These are phyloP conservation scores for Suhomyces tanzawaensis DNA, from an alignment of 805 yeast genomes.

Conservation along the genomic window DNA sequence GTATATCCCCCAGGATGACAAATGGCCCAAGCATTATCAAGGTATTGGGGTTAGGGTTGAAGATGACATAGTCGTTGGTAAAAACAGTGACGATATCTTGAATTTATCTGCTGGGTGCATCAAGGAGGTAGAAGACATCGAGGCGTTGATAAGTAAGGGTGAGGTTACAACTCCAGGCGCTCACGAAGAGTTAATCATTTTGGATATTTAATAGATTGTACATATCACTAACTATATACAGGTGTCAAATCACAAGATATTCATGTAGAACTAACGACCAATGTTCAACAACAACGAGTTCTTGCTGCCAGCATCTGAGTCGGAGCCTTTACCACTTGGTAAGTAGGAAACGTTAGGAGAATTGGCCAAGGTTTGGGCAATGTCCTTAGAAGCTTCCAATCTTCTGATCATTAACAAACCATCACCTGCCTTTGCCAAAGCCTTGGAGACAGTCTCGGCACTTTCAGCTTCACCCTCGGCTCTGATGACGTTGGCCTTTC, in stretches of 20 bases:
- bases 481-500: conserved; percentile 89
- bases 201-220: conserved; percentile 9
- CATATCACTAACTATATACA: conserved; percentile 1
- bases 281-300: conserved; percentile 64
- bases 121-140: conserved; percentile 83
- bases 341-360: conserved; percentile 87
- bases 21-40: conserved; percentile 76
- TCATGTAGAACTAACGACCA: conserved; percentile 53
- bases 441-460: conserved; percentile 91
- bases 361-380: conserved; percentile 80
- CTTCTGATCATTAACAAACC: conserved; percentile 91
- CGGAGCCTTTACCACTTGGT: conserved; percentile 51
- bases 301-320: conserved; percentile 30
- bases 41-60: conserved; percentile 94
- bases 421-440: conserved; percentile 91
- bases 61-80: conserved; percentile 85
- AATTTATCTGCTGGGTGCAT: conserved; percentile 76
- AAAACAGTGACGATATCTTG: conserved; percentile 45
- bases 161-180: conserved; percentile 46
- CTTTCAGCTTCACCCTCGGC: conserved; percentile 99
- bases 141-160: conserved; percentile 60
- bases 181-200: conserved; percentile 32
- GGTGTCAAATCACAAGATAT: background rate
- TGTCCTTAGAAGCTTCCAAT: conserved; percentile 94
- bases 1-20: conserved; percentile 72